A percentile compares a stretch with the other conserved stretches of the same genome.
Conservation (phyloP, 2,329 filamentous ascomycete species). For the Chaetomium sp. region DNA sequence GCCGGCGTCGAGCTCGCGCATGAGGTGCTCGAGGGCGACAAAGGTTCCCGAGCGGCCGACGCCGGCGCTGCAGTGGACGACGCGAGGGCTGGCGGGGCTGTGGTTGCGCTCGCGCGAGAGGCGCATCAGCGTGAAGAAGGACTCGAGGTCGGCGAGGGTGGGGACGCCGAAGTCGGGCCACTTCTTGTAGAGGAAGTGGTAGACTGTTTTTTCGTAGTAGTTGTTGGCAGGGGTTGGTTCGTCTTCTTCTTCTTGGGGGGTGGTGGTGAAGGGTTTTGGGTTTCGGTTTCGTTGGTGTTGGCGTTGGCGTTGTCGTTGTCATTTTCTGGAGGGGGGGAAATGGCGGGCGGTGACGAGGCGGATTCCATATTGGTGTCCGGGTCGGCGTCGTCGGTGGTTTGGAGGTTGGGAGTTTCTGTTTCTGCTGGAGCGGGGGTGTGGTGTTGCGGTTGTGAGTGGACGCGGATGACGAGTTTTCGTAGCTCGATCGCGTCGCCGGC, state of each 20-base stretch:
- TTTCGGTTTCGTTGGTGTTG: neutral
- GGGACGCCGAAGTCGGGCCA: constrained; percentile 94
- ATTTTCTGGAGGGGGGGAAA: neutral
- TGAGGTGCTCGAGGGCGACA: constrained; percentile 90
- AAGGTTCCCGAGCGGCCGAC: constrained; percentile 95
- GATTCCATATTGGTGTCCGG: constrained; percentile 28
- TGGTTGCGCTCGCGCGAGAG: constrained; percentile 64
- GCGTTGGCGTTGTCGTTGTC: neutral
- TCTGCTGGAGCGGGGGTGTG: neutral
- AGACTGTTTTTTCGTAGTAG: constrained; percentile 62
- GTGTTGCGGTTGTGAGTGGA: constrained; percentile 37
- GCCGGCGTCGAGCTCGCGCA: constrained; percentile 78
- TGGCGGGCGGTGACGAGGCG: constrained; percentile 19
- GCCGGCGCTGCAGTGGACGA: constrained; percentile 87
- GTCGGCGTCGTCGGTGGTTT: constrained; percentile 17
- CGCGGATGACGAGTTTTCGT: constrained; percentile 67
- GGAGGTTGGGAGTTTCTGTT: neutral
- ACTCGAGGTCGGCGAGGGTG: constrained; percentile 64
- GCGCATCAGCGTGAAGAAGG: constrained; percentile 69
- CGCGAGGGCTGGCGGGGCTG: constrained; percentile 67
- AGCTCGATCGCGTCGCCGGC: constrained; percentile 66
- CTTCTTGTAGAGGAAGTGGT: constrained; percentile 81
- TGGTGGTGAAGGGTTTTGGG: neutral
- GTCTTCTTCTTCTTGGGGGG: neutral
- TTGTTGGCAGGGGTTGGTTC: constrained; percentile 45